These are phyloP conservation scores for Ochetophila trinervis DNA, from an alignment of 306 rosid genomes.

Conservation along the genomic window DNA sequence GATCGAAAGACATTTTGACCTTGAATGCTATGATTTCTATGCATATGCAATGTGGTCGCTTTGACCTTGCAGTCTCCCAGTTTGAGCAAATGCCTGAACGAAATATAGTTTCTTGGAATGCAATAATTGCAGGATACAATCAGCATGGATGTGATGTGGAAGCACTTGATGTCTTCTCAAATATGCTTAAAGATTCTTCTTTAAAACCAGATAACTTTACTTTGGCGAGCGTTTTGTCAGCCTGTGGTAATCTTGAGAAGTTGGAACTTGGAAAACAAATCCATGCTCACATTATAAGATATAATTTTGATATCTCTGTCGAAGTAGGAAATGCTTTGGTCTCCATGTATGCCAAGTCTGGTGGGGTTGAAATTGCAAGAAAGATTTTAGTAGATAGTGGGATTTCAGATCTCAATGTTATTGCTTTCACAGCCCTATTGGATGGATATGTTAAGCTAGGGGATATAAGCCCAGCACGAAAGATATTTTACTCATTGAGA, in stretches of 20 bases:
- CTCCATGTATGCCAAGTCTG: constrained; percentile 79
- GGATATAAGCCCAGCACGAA: constrained; percentile 65
- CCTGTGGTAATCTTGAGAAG: constrained; percentile 70
- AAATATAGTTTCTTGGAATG: constrained; percentile 72
- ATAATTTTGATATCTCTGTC: constrained; percentile 38
- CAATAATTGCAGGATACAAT: constrained; percentile 62
- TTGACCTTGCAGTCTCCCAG: constrained; percentile 55
- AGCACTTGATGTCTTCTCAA: constrained; percentile 54
- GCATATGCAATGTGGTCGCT: constrained; percentile 57
- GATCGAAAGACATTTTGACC: constrained; percentile 49
- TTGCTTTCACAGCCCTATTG: constrained; percentile 77
- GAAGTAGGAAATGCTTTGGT: constrained; percentile 62
- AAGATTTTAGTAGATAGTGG: constrained; percentile 44
- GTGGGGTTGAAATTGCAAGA: constrained; percentile 55
- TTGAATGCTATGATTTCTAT: constrained; percentile 74
- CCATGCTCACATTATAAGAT: constrained; percentile 57
- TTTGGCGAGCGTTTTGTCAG: constrained; percentile 67
- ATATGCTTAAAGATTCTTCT: constrained; percentile 48
- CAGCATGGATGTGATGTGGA: constrained; percentile 53
- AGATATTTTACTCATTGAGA: constrained; percentile 67
- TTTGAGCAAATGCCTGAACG: constrained; percentile 63
- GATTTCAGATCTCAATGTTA: constrained; percentile 49
- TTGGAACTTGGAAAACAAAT: constrained; percentile 71
- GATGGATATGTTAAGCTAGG: constrained; percentile 83
- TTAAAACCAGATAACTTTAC: constrained; percentile 75